phyloP scores from a whole-genome alignment of 768 basidiomycete genomes.

The Hygrocybe punicea region DNA sequence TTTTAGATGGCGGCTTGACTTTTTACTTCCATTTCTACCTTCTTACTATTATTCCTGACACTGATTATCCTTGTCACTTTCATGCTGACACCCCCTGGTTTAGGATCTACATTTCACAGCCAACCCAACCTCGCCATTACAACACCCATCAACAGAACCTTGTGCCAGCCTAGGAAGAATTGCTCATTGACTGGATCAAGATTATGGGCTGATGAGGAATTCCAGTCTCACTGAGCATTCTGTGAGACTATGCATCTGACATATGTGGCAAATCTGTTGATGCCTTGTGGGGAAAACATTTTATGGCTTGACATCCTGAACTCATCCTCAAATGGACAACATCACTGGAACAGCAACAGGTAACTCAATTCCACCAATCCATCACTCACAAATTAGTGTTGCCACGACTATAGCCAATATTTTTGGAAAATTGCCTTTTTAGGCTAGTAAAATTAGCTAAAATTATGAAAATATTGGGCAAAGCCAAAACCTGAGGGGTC shows the following conservation, averaged over 20 bases:
- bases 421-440: too few relatives aligned
- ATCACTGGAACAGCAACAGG: conserved; percentile 4
- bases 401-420: too few relatives aligned
- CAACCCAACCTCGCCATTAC: neutral
- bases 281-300: neutral
- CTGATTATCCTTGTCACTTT: too few relatives aligned
- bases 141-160: conserved; percentile 19
- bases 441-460: too few relatives aligned
- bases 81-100: conserved; percentile 10
- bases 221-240: conserved; percentile 14
- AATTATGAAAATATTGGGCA: too few relatives aligned
- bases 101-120: neutral
- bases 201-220: conserved; percentile 16
- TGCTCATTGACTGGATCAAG: conserved; percentile 24
- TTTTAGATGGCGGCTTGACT: too few relatives aligned
- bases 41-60: too few relatives aligned
- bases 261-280: conserved; percentile 13
- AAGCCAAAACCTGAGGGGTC: too few relatives aligned
- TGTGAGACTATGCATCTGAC: conserved; percentile 15
- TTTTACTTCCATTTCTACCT: too few relatives aligned
- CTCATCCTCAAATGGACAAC: conserved; percentile 19
- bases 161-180: conserved; percentile 18
- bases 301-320: conserved; percentile 13
- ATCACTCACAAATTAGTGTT: too few relatives aligned
- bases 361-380: too few relatives aligned